Percentiles rank a stretch among this genome's conserved stretches.
Evolutionary conservation across 768 basidiomycete species (phyloP).

Genomic region (Sarcomyxa edulis): DNA sequence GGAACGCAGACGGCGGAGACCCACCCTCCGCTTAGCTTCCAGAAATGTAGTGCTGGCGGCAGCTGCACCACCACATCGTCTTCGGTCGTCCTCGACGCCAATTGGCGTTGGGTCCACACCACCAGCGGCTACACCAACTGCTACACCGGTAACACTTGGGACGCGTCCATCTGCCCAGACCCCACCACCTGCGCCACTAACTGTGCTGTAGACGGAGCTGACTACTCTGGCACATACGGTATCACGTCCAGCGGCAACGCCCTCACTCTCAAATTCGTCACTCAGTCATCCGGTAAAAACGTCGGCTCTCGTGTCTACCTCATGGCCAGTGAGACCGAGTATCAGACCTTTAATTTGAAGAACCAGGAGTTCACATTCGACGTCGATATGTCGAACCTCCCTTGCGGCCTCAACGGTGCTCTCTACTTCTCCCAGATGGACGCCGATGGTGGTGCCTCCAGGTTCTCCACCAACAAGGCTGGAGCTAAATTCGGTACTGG

Average conservation of each 20-base stretch:
- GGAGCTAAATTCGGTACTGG: slow-evolving; percentile 40
- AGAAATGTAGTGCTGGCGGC: slow-evolving; percentile 31
- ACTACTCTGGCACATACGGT: slow-evolving; percentile 31
- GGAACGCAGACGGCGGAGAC: slow-evolving; percentile 36
- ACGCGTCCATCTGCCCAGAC: slow-evolving; percentile 35
- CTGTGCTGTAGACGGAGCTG: slow-evolving; percentile 25
- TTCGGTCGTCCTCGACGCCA: slow-evolving; percentile 34
- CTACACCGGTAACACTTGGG: slow-evolving; percentile 36
- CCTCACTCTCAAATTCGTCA: slow-evolving; percentile 34
- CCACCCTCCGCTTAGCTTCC: slow-evolving; percentile 33
- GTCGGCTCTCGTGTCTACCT: slow-evolving; percentile 8
- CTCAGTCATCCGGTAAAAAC: slow-evolving; percentile 10
- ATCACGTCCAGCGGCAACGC: slow-evolving; percentile 31
- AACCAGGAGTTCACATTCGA: slow-evolving; percentile 46
- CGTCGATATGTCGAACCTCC: slow-evolving; percentile 42
- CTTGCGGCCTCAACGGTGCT: too few species aligned
- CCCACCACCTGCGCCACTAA: too few species aligned
- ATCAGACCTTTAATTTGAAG: slow-evolving; percentile 30
- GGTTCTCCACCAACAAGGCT: slow-evolving; percentile 35
- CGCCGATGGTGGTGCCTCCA: slow-evolving; percentile 33
- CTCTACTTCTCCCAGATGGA: slow-evolving; percentile 44
- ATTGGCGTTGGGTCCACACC: slow-evolving; percentile 38
- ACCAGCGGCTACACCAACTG: slow-evolving; percentile 20
- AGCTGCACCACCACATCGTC: slow-evolving; percentile 20
- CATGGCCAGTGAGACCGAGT: too few species aligned